phyloP scores from a whole-genome alignment of 495 filamentous ascomycete species.

The Neurospora sp. region DNA sequence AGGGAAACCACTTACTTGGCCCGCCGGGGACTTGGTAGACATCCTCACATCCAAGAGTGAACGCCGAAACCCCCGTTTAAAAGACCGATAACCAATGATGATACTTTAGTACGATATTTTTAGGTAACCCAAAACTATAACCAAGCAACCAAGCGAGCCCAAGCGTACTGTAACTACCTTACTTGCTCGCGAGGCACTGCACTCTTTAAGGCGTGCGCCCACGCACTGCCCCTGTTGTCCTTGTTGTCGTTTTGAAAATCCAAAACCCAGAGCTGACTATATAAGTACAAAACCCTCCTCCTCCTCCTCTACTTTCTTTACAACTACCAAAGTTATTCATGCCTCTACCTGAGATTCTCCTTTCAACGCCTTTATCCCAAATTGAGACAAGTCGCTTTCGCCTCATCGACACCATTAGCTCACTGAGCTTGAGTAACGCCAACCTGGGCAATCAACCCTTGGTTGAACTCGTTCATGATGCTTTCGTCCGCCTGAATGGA shows the following conservation, averaged over 20 bases:
- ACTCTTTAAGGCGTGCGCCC: not conserved
- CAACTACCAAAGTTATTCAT: not conserved
- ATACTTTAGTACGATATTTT: not conserved
- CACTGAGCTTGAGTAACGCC: not conserved
- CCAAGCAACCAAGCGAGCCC: not conserved
- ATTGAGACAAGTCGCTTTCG: not conserved
- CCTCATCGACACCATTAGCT: not conserved
- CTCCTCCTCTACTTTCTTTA: not conserved
- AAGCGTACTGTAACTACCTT: slow-evolving; percentile 1
- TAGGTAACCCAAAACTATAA: not conserved
- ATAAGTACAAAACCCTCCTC: not conserved
- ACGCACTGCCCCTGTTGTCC: not conserved
- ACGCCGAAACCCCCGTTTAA: not conserved
- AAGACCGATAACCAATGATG: not conserved
- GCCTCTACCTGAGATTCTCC: not conserved
- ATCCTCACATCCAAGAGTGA: not conserved
- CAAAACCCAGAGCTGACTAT: not conserved
- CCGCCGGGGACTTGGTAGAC: not conserved
- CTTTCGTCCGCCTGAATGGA: slow-evolving; percentile 42
- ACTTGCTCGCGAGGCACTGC: not conserved
- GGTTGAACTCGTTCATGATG: slow-evolving; percentile 43
- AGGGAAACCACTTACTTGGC: not conserved
- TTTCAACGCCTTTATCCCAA: not conserved
- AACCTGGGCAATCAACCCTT: slow-evolving; percentile 8
- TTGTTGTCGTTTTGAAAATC: not conserved